Percentiles rank a stretch among this genome's conserved stretches.
Evolutionary conservation across 805 yeast genomes (phyloP).

Genomic region (Starmera pachycereana): DNA sequence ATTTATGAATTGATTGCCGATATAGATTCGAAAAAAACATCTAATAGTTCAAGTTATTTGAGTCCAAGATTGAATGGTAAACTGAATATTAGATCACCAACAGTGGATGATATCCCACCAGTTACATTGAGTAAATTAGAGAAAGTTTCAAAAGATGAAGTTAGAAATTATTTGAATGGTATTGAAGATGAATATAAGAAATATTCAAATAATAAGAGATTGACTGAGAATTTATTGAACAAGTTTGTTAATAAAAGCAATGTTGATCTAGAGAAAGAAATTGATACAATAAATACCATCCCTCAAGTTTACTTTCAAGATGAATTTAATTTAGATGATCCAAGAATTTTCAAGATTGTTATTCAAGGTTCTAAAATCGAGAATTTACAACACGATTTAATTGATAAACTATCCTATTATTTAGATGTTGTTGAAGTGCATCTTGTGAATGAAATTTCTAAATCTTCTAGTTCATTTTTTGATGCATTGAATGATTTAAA

Average conservation of each 20-base stretch:
- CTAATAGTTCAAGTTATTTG: constrained; percentile 2
- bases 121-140: constrained; percentile 50
- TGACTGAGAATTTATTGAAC: constrained; percentile 26
- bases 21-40: constrained; percentile 32
- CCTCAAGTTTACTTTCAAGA: constrained; percentile 62
- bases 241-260: constrained; percentile 7
- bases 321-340: constrained; percentile 78
- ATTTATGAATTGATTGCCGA: constrained; percentile 66
- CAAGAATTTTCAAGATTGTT: constrained; percentile 70
- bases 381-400: constrained; percentile 46
- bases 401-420: constrained; percentile 71
- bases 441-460: constrained; percentile 71
- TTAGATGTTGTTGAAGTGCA: constrained; percentile 79
- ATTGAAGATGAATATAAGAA: constrained; percentile 34
- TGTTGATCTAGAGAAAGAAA: constrained; percentile 13
- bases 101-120: constrained; percentile 76
- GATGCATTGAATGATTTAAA: constrained; percentile 74
- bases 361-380: constrained; percentile 47
- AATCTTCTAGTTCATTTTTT: constrained; percentile 77
- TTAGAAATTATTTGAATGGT: constrained; percentile 33
- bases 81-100: constrained; percentile 52
- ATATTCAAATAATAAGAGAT: constrained; percentile 31
- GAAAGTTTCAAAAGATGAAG: constrained; percentile 30
- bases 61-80: constrained; percentile 23
- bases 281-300: constrained; percentile 29